Conservation (phyloP, 345 rosid genomes). For the Aurinia saxatilis region DNA sequence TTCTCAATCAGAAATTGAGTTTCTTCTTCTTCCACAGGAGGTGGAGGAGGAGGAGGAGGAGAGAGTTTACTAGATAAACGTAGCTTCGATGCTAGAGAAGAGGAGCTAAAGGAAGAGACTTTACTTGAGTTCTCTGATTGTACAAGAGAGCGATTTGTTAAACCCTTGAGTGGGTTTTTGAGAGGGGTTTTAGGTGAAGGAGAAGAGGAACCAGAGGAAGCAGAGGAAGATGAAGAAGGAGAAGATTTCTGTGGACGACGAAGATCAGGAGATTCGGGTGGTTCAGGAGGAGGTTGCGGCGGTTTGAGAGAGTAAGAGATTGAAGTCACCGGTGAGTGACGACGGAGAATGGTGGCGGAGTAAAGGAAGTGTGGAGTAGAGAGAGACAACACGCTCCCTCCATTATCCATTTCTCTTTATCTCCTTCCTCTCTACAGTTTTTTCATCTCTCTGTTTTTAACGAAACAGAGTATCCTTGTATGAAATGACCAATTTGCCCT, state of each 20-base stretch:
- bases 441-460: background rate
- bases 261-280: conserved; percentile 25
- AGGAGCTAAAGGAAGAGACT: conserved; percentile 23
- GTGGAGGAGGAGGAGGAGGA: conserved; percentile 51
- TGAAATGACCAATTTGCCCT: background rate
- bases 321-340: conserved; percentile 18
- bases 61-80: conserved; percentile 71
- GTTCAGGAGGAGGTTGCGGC: conserved; percentile 33
- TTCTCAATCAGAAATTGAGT: background rate
- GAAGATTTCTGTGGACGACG: conserved; percentile 58
- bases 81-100: conserved; percentile 54
- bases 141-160: conserved; percentile 19
- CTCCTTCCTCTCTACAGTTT: background rate
- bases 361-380: conserved; percentile 33
- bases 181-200: conserved; percentile 25
- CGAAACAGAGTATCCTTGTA: background rate
- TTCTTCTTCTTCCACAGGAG: conserved; percentile 25
- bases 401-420: conserved; percentile 28
- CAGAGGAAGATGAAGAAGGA: conserved; percentile 15
- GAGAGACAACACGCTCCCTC: conserved; percentile 34
- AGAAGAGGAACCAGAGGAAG: background rate
- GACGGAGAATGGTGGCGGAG: conserved; percentile 27
- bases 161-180: conserved; percentile 57
- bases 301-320: conserved; percentile 44
- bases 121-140: conserved; percentile 15